Evolutionary conservation across 805 yeast genomes (phyloP).

Genomic region (Barnettozyma californica): DNA sequence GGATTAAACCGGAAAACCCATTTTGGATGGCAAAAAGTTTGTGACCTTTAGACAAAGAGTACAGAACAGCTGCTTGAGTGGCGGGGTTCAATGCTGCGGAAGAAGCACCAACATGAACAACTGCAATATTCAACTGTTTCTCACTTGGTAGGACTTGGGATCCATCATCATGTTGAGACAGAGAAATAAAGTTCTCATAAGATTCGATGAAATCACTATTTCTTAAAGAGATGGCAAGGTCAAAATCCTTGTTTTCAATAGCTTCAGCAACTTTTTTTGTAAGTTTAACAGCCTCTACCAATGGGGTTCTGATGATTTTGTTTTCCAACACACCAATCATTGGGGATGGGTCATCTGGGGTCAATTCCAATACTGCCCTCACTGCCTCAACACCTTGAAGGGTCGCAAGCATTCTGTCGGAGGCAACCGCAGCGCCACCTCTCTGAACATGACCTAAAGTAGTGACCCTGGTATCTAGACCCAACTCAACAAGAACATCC

Average conservation of each 20-base stretch:
- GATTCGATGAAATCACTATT: slow-evolving; percentile 86
- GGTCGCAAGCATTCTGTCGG: slow-evolving; percentile 86
- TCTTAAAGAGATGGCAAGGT: slow-evolving; percentile 79
- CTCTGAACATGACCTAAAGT: slow-evolving; percentile 97
- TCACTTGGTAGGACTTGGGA: slow-evolving; percentile 55
- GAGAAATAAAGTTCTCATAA: slow-evolving; percentile 62
- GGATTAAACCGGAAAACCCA: slow-evolving; percentile 86
- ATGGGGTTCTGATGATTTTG: slow-evolving; percentile 75
- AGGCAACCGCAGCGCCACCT: slow-evolving; percentile 98
- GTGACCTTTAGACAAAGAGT: slow-evolving; percentile 88
- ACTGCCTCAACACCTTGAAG: slow-evolving; percentile 98
- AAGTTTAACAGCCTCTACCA: slow-evolving; percentile 83
- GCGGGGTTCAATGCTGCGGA: slow-evolving; percentile 96
- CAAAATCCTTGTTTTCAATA: slow-evolving; percentile 72
- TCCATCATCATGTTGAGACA: slow-evolving; percentile 61
- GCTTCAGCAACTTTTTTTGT: slow-evolving; percentile 91
- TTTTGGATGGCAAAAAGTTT: slow-evolving; percentile 85
- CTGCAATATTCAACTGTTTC: slow-evolving; percentile 69
- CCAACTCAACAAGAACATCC: slow-evolving; percentile 75
- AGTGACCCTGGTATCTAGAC: slow-evolving; percentile 91
- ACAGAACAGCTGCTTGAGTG: slow-evolving; percentile 82
- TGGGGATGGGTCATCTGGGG: slow-evolving; percentile 91
- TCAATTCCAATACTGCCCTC: slow-evolving; percentile 79
- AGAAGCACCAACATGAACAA: slow-evolving; percentile 93
- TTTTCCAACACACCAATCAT: slow-evolving; percentile 88